Base-by-base conservation (phyloP, 352 stramenopile genomes). In the Phytopythium helicoides region DNA sequence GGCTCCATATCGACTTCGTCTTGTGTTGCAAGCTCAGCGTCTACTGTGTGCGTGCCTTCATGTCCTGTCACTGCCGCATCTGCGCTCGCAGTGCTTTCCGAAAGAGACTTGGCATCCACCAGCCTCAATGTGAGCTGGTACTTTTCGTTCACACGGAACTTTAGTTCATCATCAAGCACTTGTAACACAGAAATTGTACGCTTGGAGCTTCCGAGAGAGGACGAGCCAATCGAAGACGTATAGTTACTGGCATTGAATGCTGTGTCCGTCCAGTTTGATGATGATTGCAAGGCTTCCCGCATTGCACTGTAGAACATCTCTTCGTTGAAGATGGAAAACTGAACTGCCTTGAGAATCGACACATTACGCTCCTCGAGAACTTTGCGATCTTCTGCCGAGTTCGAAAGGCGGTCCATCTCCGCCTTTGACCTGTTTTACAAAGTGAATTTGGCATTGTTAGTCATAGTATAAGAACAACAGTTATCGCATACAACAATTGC, bases 271-370 rank as follows among this genome's bases (percentile, higher is more conserved):
- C 82, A 92, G 48, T 74, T 87, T 6, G 66, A 72, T 3, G 77
- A 69, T 23, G 67, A 79, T 46, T 80, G 76, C 39, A 93, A 59
- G 11, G 82, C 81, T 47, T 93, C 85, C 49, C 87, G 76, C 85
- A 95, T 92, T 26, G 92, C 39, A 8, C 68, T 89, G 55, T 91
- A 77, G 57, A 95, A 95, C 0, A 90, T 58, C 56, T 95, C 85
- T 68, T 93, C 82, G 35, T 81, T 93, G 46, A 92, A 95, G 1
- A 95, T 76, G 2, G 85, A 92, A 50, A 92, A 92, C 66, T 93
- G 85, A 11, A 95, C 81, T 0, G 79, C 81, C 56, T 86, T 84
- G 5, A 95, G 55, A 53, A 92, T 63, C 6, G 73, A 82, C 22
- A 66, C 53, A 37, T 95, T 95, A 26, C 79, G 77, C 31, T 85